A percentile compares a stretch with the other conserved stretches of the same genome.
These are phyloP conservation scores for Claviceps purpurea DNA, from an alignment of 2,329 filamentous ascomycete species.

Conservation along the genomic window DNA sequence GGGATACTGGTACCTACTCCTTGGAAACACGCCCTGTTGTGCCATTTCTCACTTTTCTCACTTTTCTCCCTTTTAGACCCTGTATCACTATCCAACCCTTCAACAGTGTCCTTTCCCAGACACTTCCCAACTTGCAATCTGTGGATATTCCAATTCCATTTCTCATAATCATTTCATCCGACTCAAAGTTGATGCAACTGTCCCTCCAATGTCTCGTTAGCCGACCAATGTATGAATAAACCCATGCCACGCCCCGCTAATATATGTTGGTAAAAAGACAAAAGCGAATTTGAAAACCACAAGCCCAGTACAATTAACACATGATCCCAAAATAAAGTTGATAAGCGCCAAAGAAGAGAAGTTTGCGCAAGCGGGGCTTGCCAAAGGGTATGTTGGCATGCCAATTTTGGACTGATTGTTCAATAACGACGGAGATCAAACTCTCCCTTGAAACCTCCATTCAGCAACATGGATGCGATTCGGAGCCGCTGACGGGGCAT, in stretches of 20 bases:
- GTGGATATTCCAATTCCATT: not conserved
- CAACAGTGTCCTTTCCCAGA: not conserved
- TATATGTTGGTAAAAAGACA: not conserved
- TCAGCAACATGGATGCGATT: slow-evolving; percentile 52
- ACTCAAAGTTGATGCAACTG: not conserved
- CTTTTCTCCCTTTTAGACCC: too few species aligned
- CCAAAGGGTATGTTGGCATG: not conserved
- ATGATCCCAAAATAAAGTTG: not conserved
- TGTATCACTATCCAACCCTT: not conserved
- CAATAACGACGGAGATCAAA: slow-evolving; percentile 35
- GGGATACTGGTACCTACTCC: too few species aligned
- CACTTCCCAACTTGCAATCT: not conserved
- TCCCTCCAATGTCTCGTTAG: not conserved
- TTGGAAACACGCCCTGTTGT: too few species aligned
- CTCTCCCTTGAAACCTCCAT: slow-evolving; percentile 50
- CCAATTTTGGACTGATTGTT: not conserved
- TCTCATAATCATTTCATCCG: not conserved
- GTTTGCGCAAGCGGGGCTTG: not conserved
- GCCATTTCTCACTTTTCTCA: too few species aligned
- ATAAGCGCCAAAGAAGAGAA: not conserved
- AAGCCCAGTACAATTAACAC: not conserved
- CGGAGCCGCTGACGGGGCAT: slow-evolving; percentile 46
- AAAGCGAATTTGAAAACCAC: not conserved
- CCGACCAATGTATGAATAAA: not conserved
- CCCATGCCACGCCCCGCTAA: slow-evolving; percentile 1